Evolutionary conservation across 2,329 filamentous ascomycete species (phyloP).

Genomic region (Triangularia verruculosa): DNA sequence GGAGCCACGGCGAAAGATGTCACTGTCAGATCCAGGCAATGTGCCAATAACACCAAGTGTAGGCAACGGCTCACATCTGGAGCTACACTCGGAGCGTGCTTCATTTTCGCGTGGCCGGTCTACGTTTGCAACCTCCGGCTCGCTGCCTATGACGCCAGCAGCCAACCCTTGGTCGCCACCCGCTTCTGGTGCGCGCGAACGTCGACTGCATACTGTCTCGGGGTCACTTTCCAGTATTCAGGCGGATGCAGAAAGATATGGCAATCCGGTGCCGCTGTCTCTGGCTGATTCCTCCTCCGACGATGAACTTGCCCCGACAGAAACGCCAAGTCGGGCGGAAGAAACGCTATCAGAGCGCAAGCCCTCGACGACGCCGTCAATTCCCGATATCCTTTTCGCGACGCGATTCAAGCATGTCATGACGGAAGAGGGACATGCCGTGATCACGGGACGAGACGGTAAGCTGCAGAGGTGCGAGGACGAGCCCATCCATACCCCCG

Average conservation of each 20-base stretch:
- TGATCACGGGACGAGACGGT: conserved; percentile 76
- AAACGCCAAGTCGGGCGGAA: neutral
- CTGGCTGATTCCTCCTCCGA: conserved; percentile 25
- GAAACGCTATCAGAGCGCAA: conserved; percentile 18
- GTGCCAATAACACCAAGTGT: neutral
- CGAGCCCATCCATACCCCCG: conserved; percentile 85
- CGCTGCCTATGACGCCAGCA: neutral
- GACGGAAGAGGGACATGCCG: conserved; percentile 73
- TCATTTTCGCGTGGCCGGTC: conserved; percentile 5
- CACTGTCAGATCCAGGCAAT: conserved; percentile 15
- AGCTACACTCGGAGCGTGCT: neutral
- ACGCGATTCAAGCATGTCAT: conserved; percentile 75
- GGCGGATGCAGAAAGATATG: conserved; percentile 41
- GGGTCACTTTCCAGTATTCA: conserved; percentile 46
- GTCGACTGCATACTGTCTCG: conserved; percentile 36
- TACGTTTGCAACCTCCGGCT: neutral
- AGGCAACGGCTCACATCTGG: neutral
- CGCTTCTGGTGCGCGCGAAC: conserved; percentile 20
- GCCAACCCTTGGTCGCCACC: conserved; percentile 2
- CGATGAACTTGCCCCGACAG: conserved; percentile 20
- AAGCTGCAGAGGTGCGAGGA: conserved; percentile 80
- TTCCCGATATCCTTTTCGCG: conserved; percentile 54
- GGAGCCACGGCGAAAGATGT: conserved; percentile 11
- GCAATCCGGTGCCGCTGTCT: conserved; percentile 33
- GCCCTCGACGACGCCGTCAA: conserved; percentile 2